A percentile compares a stretch with the other conserved stretches of the same genome.
phyloP scores from a whole-genome alignment of 208 protist genomes.

The Trypanosoma grayi region DNA sequence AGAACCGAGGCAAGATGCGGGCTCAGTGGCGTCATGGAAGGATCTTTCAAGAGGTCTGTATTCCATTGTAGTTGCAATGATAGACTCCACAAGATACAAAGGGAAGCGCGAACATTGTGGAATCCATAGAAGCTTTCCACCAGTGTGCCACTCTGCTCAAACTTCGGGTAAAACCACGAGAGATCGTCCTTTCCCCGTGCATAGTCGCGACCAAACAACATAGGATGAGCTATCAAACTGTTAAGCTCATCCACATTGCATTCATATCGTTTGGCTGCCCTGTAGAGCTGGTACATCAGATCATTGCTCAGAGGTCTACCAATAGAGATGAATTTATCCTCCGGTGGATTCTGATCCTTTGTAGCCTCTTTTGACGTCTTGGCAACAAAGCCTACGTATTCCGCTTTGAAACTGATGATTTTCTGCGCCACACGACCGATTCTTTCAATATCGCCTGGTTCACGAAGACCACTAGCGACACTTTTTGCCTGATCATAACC shows the following conservation, averaged over 20 bases:
- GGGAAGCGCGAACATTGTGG: slow-evolving; percentile 34
- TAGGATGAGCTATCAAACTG: slow-evolving; percentile 41
- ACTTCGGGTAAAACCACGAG: slow-evolving; percentile 76
- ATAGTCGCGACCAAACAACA: slow-evolving; percentile 35
- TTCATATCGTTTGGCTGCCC: slow-evolving; percentile 14
- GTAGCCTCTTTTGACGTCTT: slow-evolving; percentile 50
- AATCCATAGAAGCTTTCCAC: slow-evolving; percentile 60
- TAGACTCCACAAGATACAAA: slow-evolving; percentile 73
- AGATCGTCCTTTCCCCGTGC: slow-evolving; percentile 30
- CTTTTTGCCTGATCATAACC: slow-evolving; percentile 63
- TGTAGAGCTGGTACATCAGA: slow-evolving; percentile 42
- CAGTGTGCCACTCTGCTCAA: slow-evolving; percentile 39
- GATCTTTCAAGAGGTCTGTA: slow-evolving; percentile 22
- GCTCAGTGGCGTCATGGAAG: slow-evolving; percentile 41
- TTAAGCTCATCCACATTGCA: slow-evolving; percentile 42
- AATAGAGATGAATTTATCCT: slow-evolving; percentile 27
- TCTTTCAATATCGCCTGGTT: slow-evolving; percentile 34
- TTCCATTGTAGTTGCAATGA: slow-evolving; percentile 66
- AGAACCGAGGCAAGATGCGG: slow-evolving; percentile 74
- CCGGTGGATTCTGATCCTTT: slow-evolving; percentile 23
- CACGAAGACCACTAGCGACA: slow-evolving; percentile 42
- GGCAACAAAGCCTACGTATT: slow-evolving; percentile 49
- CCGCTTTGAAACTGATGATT: slow-evolving; percentile 35
- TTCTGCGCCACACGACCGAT: slow-evolving; percentile 38
- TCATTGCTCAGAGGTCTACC: slow-evolving; percentile 29